Percentiles rank a stretch among this genome's conserved stretches.
These are phyloP conservation scores for Castanea mollissima DNA, from an alignment of 306 rosid genomes.

Conservation along the genomic window DNA sequence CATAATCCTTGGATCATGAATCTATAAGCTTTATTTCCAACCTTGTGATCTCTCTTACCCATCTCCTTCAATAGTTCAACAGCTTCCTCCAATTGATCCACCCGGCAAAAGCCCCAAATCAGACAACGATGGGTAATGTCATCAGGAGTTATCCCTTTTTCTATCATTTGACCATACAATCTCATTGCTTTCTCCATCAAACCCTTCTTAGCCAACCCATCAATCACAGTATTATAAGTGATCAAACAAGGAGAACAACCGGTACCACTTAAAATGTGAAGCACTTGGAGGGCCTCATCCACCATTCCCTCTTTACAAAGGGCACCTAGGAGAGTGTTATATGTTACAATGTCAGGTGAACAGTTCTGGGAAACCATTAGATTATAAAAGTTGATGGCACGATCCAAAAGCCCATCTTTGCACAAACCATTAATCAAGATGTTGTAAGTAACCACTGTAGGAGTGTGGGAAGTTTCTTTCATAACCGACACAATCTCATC, in stretches of 20 bases:
- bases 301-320: slow-evolving; percentile 77
- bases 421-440: slow-evolving; percentile 74
- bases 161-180: slow-evolving; percentile 55
- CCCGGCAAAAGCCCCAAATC: slow-evolving; percentile 59
- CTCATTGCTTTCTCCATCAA: slow-evolving; percentile 59
- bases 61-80: slow-evolving; percentile 47
- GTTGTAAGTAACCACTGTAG: slow-evolving; percentile 72
- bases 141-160: slow-evolving; percentile 61
- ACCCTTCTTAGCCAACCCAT: slow-evolving; percentile 57
- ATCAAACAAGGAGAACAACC: slow-evolving; percentile 67
- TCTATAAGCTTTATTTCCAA: slow-evolving; percentile 43
- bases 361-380: slow-evolving; percentile 62
- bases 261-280: slow-evolving; percentile 44
- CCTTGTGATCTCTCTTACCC: slow-evolving; percentile 34
- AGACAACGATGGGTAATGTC: slow-evolving; percentile 68
- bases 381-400: slow-evolving; percentile 57
- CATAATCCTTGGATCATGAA: slow-evolving; percentile 67
- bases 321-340: slow-evolving; percentile 74
- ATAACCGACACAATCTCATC: slow-evolving; percentile 66
- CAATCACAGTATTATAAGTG: slow-evolving; percentile 69
- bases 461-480: slow-evolving; percentile 53
- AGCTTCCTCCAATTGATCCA: slow-evolving; percentile 58
- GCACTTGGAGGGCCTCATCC: slow-evolving; percentile 61
- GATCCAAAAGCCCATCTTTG: slow-evolving; percentile 63
- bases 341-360: slow-evolving; percentile 74